Conservation (phyloP, 2,329 filamentous ascomycete genomes). For the Ophiostoma perfectum region DNA sequence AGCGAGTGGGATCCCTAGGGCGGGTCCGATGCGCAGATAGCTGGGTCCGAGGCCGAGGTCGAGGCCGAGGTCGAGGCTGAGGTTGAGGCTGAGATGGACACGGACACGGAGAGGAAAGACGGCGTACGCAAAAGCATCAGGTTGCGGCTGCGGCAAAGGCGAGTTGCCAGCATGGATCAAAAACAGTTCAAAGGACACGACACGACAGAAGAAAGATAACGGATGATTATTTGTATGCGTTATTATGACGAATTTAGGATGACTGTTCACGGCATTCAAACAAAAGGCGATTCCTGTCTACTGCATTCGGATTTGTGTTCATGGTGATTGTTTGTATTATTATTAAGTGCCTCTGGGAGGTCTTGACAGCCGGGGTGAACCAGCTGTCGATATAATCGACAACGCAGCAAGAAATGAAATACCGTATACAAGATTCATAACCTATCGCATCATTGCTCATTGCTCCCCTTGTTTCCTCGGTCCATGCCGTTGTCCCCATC, state of each 20-base stretch:
- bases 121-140: background rate
- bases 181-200: background rate
- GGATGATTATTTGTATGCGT: background rate
- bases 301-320: too few relatives aligned
- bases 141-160: background rate
- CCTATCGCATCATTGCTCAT: background rate
- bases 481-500: background rate
- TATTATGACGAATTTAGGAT: too few relatives aligned
- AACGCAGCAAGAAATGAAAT: background rate
- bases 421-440: background rate
- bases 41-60: background rate
- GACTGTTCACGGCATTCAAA: too few relatives aligned
- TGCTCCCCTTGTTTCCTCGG: background rate
- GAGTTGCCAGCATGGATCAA: background rate
- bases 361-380: background rate
- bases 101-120: too few relatives aligned
- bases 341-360: background rate
- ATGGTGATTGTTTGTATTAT: background rate
- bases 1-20: constrained; percentile 27
- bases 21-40: background rate
- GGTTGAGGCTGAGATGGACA: background rate
- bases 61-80: background rate
- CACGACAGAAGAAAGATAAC: background rate
- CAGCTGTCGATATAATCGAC: background rate
- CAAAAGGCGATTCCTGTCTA: too few relatives aligned